Conservation (phyloP, 176 grass and related monocot genomes). For the Carex parvula region DNA sequence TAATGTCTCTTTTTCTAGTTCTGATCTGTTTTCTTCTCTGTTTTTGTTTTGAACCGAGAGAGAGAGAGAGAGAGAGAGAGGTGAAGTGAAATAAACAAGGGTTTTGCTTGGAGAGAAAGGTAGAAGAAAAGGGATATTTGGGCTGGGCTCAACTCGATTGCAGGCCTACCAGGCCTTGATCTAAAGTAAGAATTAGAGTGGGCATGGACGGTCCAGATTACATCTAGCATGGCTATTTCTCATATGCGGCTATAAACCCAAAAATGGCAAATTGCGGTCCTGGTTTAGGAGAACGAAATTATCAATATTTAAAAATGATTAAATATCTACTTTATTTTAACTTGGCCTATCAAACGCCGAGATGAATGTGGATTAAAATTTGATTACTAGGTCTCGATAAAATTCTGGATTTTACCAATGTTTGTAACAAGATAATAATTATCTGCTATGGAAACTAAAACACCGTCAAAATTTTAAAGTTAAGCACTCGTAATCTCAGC, state of each 20-base stretch:
- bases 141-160: background rate
- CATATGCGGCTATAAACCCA: background rate
- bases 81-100: background rate
- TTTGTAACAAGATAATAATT: too few species aligned
- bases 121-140: constrained; percentile 22
- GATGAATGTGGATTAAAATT: too few species aligned
- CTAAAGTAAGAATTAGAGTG: background rate
- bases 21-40: constrained; percentile 34
- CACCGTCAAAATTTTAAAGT: too few species aligned
- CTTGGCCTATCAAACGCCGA: too few species aligned
- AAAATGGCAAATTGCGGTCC: background rate
- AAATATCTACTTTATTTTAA: too few species aligned
- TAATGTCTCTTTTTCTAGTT: constrained; percentile 18
- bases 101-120: constrained; percentile 31
- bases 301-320: too few species aligned
- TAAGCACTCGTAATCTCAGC: too few species aligned
- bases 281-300: background rate
- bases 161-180: background rate
- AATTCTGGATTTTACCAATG: too few species aligned
- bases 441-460: too few species aligned
- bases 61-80: too few species aligned
- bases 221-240: too few species aligned
- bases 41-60: constrained; percentile 12
- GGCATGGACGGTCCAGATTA: background rate
- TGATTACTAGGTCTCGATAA: too few species aligned